Evolutionary conservation across 805 yeast genomes (phyloP), one percentile per base, ranked within the genome.

Genomic region (Yarrowia phangngaensis): DNA sequence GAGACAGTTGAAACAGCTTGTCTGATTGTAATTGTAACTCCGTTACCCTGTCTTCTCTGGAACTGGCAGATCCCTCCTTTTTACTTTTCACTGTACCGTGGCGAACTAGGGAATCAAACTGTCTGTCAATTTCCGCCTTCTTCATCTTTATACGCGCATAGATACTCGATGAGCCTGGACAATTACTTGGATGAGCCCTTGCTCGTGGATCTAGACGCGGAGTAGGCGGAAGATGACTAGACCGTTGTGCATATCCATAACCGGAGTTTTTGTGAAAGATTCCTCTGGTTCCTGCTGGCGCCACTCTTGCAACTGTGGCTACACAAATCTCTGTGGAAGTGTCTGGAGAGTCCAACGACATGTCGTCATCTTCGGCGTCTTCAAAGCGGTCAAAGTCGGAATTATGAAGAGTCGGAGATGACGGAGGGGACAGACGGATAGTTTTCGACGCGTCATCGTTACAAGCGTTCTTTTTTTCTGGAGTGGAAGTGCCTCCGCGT

Each of bases 131-230:
- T 32, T 38, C 45, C 14, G 24, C 32, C 32, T 38, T 32, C 26
- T 38, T 38, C 45, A 38, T 38, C 32, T 38, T 38, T 31, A 38
- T 38, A 19, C 45, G 45, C 17, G 45, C 45, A 15, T 38, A 38
- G 24, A 38, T 28, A 8, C 45, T 32, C 6, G 45, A 17, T 2
- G 45, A 32, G 2, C 45, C 45, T 8, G 32, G 13, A 20, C 9
- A 19, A 20, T 24, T 24, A 24, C 12, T 27, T 13, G 32, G 20
- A 9, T 20, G 17, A 8, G 15, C 19, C n/a, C 20, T 38, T 2
- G 45, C 45, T 8, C 45, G 23, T 5, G 45, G 45, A 24, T 38
- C 45, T n/a, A n/a, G n/a, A n/a, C n/a, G n/a, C n/a, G n/a, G n/a
- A n/a, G n/a, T n/a, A n/a, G n/a, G n/a, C n/a, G n/a, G n/a, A n/a